These are phyloP conservation scores for Linnemannia exigua DNA, from an alignment of 192 early-diverging fungal genomes.

Conservation along the genomic window DNA sequence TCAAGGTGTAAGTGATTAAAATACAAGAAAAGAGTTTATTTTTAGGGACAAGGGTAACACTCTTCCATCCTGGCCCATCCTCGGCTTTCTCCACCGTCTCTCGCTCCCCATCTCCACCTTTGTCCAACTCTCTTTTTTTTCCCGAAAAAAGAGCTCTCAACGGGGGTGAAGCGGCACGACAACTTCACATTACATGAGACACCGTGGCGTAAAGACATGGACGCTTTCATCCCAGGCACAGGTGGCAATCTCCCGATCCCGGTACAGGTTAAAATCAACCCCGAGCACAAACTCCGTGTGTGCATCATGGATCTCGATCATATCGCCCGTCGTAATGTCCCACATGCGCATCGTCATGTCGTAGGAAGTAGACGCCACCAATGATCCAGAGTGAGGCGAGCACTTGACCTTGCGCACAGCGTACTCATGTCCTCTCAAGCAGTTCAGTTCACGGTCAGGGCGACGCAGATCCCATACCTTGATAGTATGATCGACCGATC, in stretches of 20 bases:
- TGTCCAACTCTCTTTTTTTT: not conserved
- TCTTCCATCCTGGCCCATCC: not conserved
- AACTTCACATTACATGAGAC: slow-evolving; percentile 33
- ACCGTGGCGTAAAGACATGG: slow-evolving; percentile 67
- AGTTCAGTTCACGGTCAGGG: slow-evolving; percentile 77
- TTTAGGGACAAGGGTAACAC: not conserved
- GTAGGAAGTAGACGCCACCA: slow-evolving; percentile 89
- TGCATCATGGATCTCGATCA: slow-evolving; percentile 81
- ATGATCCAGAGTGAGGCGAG: slow-evolving; percentile 87
- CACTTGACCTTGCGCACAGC: slow-evolving; percentile 94
- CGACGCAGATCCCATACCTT: slow-evolving; percentile 94
- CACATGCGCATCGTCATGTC: slow-evolving; percentile 98
- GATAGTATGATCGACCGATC: slow-evolving; percentile 89
- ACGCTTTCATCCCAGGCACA: slow-evolving; percentile 97
- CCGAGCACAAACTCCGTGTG: slow-evolving; percentile 99
- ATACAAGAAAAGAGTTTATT: slow-evolving; percentile 7
- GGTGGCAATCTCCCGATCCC: slow-evolving; percentile 89
- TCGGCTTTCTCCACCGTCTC: slow-evolving; percentile 1
- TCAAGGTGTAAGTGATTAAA: not conserved
- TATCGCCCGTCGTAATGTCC: slow-evolving; percentile 75
- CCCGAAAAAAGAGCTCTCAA: not conserved
- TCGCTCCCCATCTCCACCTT: not conserved
- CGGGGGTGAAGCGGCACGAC: not conserved
- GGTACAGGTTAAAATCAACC: slow-evolving; percentile 92
- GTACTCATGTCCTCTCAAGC: slow-evolving; percentile 91